These are phyloP conservation scores for Plantago coronopus DNA, from an alignment of 305 asterid species.

Conservation along the genomic window DNA sequence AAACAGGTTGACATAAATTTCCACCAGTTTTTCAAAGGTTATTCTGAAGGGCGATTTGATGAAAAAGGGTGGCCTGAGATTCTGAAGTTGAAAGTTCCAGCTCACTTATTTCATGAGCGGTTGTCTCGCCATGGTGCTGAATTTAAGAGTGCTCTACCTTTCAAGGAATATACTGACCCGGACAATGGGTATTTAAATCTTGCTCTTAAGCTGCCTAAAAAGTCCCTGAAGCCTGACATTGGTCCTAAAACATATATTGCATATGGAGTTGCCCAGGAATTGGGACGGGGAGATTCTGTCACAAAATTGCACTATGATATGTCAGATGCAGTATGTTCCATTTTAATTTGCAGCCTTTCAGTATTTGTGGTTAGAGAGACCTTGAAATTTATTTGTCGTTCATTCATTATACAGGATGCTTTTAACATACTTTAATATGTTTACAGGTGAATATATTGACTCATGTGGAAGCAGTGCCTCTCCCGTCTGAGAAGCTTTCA, in stretches of 20 bases:
- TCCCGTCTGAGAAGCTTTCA: background rate
- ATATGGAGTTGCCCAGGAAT: conserved; percentile 63
- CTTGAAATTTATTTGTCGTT: background rate
- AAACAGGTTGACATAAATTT: conserved; percentile 4
- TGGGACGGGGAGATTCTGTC: conserved; percentile 90
- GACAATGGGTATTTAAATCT: conserved; percentile 56
- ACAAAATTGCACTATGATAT: conserved; percentile 40
- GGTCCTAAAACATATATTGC: conserved; percentile 93
- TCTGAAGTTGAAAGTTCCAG: conserved; percentile 46
- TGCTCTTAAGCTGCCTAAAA: conserved; percentile 51
- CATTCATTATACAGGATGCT: no score
- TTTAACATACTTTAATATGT: background rate
- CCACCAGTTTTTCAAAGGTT: conserved; percentile 59
- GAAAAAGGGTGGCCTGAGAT: conserved; percentile 50
- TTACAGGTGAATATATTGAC: conserved; percentile 12
- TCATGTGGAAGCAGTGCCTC: conserved; percentile 1
- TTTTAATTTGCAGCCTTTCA: background rate
- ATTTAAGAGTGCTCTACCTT: conserved; percentile 68
- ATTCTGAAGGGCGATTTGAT: conserved; percentile 43
- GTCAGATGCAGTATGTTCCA: conserved; percentile 9
- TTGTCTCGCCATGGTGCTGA: conserved; percentile 38
- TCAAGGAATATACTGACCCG: conserved; percentile 81
- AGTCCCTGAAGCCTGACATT: conserved; percentile 62
- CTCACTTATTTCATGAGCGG: conserved; percentile 46
- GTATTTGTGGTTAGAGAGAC: no score